Conservation (phyloP, 1,284 basidiomycete genomes). For the Tremellales sp. region DNA sequence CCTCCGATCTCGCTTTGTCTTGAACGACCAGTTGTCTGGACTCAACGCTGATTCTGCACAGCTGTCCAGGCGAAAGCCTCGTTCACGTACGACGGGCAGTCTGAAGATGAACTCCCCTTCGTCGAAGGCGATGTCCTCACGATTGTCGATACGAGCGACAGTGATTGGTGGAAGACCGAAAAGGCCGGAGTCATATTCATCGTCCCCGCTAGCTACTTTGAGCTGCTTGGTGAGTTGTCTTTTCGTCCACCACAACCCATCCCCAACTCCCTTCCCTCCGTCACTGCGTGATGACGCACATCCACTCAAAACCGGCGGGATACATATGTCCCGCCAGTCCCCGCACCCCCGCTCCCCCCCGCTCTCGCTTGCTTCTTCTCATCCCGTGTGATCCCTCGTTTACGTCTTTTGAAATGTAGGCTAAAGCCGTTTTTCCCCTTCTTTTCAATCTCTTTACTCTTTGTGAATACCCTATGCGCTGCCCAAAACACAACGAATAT, state of each 20-base stretch:
- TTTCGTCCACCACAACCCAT: constrained; percentile 44
- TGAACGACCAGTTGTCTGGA: too few relatives aligned
- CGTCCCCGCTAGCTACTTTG: constrained; percentile 83
- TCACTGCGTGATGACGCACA: too few relatives aligned
- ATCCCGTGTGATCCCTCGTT: constrained; percentile 9
- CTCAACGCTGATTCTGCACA: constrained; percentile 1
- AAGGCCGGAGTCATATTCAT: constrained; percentile 74
- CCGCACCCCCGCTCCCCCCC: too few relatives aligned
- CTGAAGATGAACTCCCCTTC: constrained; percentile 76
- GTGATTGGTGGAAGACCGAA: constrained; percentile 92
- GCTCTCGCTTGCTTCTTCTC: not conserved
- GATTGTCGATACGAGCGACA: constrained; percentile 74
- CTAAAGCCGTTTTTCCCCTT: constrained; percentile 34
- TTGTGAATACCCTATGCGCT: constrained; percentile 1
- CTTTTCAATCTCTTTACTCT: constrained; percentile 50
- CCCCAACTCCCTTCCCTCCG: constrained; percentile 52
- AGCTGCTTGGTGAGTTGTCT: constrained; percentile 76
- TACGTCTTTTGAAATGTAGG: constrained; percentile 34
- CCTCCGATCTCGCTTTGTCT: not conserved
- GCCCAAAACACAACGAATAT: too few relatives aligned
- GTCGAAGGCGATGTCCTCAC: constrained; percentile 68
- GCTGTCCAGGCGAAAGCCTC: constrained; percentile 68
- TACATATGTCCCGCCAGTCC: too few relatives aligned
- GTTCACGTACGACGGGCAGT: constrained; percentile 67
- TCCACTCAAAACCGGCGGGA: too few relatives aligned